Percentiles rank a stretch among this genome's conserved stretches.
Evolutionary conservation across 2,329 filamentous ascomycete species (phyloP).

Genomic region (Fusarium nelsonii): DNA sequence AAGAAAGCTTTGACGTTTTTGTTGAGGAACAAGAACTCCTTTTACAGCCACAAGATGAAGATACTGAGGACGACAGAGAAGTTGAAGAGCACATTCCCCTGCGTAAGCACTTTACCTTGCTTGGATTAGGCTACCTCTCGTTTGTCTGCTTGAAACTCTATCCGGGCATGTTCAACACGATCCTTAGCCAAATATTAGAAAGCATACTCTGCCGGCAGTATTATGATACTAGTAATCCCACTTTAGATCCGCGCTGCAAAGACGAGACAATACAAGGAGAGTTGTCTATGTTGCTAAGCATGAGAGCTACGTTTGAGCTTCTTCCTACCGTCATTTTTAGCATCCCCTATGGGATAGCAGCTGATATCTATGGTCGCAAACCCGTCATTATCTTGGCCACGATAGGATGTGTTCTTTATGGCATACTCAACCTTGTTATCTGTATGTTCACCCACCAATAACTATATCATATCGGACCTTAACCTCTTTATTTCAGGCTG

Average conservation of each 20-base stretch:
- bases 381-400: background rate
- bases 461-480: background rate
- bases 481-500: background rate
- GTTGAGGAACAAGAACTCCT: background rate
- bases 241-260: constrained; percentile 3
- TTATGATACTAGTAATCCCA: background rate
- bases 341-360: background rate
- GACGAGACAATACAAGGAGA: constrained; percentile 2
- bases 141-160: constrained; percentile 3
- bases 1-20: background rate
- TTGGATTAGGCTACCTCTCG: background rate
- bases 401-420: background rate
- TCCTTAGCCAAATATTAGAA: constrained; percentile 5
- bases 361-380: constrained; percentile 5
- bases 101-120: background rate
- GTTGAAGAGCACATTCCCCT: constrained; percentile 20
- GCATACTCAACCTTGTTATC: background rate
- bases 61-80: background rate
- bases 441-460: background rate
- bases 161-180: constrained; percentile 1
- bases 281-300: background rate
- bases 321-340: constrained; percentile 1
- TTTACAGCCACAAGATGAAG: background rate
- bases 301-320: constrained; percentile 1
- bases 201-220: background rate